These are phyloP conservation scores for Monilinia fructicola DNA, from an alignment of 2,329 filamentous ascomycete genomes.

Conservation along the genomic window DNA sequence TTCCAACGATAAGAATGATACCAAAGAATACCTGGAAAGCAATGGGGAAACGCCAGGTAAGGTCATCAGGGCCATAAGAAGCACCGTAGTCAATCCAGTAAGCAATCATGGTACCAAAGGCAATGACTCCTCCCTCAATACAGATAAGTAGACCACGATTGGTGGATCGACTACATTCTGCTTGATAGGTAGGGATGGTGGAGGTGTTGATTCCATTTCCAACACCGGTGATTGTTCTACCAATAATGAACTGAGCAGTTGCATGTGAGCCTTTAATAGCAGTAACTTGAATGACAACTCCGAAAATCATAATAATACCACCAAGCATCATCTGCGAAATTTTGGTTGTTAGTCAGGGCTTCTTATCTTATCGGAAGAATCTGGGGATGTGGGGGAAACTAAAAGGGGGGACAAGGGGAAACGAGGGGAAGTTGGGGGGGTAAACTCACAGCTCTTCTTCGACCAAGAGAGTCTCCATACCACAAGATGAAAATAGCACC, in stretches of 20 bases:
- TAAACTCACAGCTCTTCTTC: conserved; percentile 54
- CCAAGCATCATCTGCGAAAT: conserved; percentile 51
- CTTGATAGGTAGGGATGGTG: conserved; percentile 60
- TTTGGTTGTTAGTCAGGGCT: conserved; percentile 21
- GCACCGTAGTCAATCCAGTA: conserved; percentile 99
- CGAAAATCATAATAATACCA: conserved; percentile 58
- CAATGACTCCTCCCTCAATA: conserved; percentile 59
- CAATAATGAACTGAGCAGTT: conserved; percentile 57
- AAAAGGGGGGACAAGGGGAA: too few relatives aligned
- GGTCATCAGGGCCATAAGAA: conserved; percentile 77
- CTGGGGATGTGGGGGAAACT: background rate
- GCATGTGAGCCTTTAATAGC: conserved; percentile 41
- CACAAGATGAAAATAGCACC: conserved; percentile 50
- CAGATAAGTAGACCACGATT: conserved; percentile 52
- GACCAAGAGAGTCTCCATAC: conserved; percentile 56
- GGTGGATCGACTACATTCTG: conserved; percentile 50
- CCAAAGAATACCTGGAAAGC: conserved; percentile 94
- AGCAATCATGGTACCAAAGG: conserved; percentile 71
- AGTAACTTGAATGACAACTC: conserved; percentile 49
- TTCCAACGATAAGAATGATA: conserved; percentile 75
- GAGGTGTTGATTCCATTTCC: conserved; percentile 54
- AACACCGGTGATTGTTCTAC: conserved; percentile 51
- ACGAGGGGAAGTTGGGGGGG: conserved; percentile 1
- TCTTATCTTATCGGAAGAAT: conserved; percentile 47
- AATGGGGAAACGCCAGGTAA: conserved; percentile 87